Percentiles rank a stretch among this genome's conserved stretches.
phyloP scores from a whole-genome alignment of 2,329 filamentous ascomycete genomes.

The Calonectria montana region DNA sequence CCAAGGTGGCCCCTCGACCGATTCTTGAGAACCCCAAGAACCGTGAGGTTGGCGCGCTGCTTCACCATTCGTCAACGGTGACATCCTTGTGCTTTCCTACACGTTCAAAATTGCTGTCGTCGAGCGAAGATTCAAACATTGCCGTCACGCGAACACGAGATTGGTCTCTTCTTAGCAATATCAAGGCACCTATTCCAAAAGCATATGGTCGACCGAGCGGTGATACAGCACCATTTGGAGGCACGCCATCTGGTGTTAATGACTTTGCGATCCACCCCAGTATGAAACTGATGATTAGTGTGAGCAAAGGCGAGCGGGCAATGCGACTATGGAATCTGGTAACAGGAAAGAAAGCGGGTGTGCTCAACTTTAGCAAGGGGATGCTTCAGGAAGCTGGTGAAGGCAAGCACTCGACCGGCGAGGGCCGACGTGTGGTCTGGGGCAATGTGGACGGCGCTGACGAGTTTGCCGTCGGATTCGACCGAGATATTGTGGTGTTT shows the following conservation, averaged over 20 bases:
- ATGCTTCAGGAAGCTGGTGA: constrained; percentile 82
- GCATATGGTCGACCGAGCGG: constrained; percentile 83
- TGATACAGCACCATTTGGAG: constrained; percentile 86
- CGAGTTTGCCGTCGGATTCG: constrained; percentile 91
- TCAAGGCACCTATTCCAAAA: constrained; percentile 90
- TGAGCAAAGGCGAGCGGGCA: constrained; percentile 87
- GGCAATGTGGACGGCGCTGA: constrained; percentile 75
- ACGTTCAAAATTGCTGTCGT: constrained; percentile 86
- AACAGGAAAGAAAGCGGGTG: constrained; percentile 94
- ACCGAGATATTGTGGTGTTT: constrained; percentile 85
- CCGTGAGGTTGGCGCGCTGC: constrained; percentile 84
- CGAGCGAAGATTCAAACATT: constrained; percentile 91
- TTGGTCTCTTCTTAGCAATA: constrained; percentile 86
- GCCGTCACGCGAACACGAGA: constrained; percentile 89
- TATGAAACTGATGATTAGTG: constrained; percentile 95
- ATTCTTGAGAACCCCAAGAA: constrained; percentile 89
- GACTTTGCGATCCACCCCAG: constrained; percentile 96
- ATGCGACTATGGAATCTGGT: constrained; percentile 98
- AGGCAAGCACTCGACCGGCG: constrained; percentile 79
- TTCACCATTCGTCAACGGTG: constrained; percentile 87
- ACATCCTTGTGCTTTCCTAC: constrained; percentile 86
- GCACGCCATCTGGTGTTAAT: constrained; percentile 88
- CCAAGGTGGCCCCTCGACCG: constrained; percentile 76
- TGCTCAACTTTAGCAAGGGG: constrained; percentile 83
- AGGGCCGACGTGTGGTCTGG: constrained; percentile 87